Conservation (phyloP, 176 grass and related monocot genomes). For the Paspalum notatum region DNA sequence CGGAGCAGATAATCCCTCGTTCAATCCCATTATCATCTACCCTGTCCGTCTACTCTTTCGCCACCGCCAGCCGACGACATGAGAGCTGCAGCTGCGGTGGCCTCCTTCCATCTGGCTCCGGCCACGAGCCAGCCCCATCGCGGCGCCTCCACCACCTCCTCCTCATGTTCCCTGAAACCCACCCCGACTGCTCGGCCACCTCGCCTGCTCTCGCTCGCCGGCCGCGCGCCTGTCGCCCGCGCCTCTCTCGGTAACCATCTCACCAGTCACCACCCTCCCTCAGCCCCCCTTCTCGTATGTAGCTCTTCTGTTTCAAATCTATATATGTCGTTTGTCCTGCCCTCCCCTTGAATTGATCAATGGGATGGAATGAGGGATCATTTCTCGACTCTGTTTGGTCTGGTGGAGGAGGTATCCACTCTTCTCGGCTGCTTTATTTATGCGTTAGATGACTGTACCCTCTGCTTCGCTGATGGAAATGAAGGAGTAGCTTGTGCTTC, state of each 20-base stretch:
- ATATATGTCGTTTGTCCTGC: too few relatives aligned
- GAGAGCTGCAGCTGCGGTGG: conserved; percentile 1
- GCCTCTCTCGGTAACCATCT: conserved; percentile 38
- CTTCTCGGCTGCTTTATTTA: background rate
- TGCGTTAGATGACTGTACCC: background rate
- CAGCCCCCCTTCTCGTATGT: too few relatives aligned
- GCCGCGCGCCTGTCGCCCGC: background rate
- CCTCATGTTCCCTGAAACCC: background rate
- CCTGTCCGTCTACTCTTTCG: background rate
- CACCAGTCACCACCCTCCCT: background rate
- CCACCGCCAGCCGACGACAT: conserved; percentile 15
- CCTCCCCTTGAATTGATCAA: background rate
- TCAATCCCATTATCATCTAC: background rate
- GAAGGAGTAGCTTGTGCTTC: background rate
- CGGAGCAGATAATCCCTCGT: too few relatives aligned
- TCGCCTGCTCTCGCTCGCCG: background rate
- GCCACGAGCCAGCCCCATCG: background rate
- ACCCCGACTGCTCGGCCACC: background rate
- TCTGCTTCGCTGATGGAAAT: background rate
- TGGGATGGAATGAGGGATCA: background rate
- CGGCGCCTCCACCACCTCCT: background rate
- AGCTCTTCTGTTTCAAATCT: background rate
- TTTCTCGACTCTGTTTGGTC: background rate
- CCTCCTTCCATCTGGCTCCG: background rate
- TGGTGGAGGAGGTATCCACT: conserved; percentile 2